Base-by-base conservation (phyloP, 2,329 filamentous ascomycete species). In the Curvularia hawaiiensis region DNA sequence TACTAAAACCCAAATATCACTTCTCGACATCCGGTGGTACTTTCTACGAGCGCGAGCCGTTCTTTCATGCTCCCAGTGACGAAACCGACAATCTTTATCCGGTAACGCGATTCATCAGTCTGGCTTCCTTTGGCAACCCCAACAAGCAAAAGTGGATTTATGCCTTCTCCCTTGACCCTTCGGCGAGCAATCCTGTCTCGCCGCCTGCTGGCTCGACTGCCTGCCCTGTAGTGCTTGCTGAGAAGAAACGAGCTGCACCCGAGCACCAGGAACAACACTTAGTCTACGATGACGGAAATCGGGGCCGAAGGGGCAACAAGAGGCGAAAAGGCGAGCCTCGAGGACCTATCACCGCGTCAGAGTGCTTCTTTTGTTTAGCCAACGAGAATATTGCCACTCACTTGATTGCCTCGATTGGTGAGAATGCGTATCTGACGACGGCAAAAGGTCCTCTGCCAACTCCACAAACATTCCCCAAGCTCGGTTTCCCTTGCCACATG, bases 331-430 rank as follows among this genome's bases (percentile, higher is more conserved):
- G 67, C 38, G 71, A 73, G 45, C 55, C 56, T 33, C 67, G 68
- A 40, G 71, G 75, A 5, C 77, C 79, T 4, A 68, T 78, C 18
- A 68, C 68, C 0, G 92, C 91, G 2, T 88, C 89, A 51, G 85
- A 89, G 69, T 99, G 95, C 79, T 99, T 95, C 81, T 98, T 99
- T 80, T 99, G 95, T 73, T 83, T 99, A 11, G 93, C 91, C 6
- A 97, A 96, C 75, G 87, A 90, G 6, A 90, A 89, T 59, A 81
- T 95, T 44, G 90, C 90, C 51, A 89, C 89, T 1, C 94, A 99
- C 77, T 90, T 99, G 77, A 89, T 97, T 68, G 90, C 90, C 63
- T 92, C 90, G 26, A 94, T 99, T 62, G 95, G 91, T 52, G 88
- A 92, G 18, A 90, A 96, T 59, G 84, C 88, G 52, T 98, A 98